These are phyloP conservation scores for Pinus tabuliformis DNA, from an alignment of 75 land plant species.

Conservation along the genomic window DNA sequence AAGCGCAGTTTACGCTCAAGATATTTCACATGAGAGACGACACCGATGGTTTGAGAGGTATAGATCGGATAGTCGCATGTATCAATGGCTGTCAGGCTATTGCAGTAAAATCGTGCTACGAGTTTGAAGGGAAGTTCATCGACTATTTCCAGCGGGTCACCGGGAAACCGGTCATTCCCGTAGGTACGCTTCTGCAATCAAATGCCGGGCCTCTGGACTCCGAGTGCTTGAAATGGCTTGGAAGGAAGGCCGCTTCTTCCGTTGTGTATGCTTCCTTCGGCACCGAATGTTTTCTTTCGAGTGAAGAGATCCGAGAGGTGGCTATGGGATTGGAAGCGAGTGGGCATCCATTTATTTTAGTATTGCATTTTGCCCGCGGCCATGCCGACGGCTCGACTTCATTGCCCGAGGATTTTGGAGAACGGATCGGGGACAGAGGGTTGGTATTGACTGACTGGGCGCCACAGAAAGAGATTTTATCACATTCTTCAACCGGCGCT, in stretches of 20 bases:
- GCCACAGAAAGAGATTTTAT: constrained; percentile 17
- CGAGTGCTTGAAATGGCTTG: constrained; percentile 17
- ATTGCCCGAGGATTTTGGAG: not conserved
- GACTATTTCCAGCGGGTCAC: not conserved
- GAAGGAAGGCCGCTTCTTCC: constrained; percentile 11
- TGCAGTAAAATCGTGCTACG: not conserved
- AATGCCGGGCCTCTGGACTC: not conserved
- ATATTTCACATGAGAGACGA: too few relatives aligned
- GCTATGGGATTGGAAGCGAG: constrained; percentile 21
- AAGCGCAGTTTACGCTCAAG: not conserved
- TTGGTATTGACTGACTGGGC: constrained; percentile 10
- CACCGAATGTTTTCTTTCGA: constrained; percentile 14
- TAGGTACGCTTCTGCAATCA: not conserved
- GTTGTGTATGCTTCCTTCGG: constrained; percentile 30
- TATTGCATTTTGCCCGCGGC: constrained; percentile 5
- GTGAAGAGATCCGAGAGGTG: constrained; percentile 18
- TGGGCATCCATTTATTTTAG: constrained; percentile 20
- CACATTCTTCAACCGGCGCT: constrained; percentile 12
- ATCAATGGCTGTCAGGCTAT: not conserved
- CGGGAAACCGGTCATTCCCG: not conserved
- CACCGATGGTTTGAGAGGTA: not conserved
- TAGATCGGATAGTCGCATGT: not conserved
- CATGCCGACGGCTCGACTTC: not conserved
- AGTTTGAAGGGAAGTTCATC: not conserved
- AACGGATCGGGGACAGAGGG: constrained; percentile 7